Percentiles rank a stretch among this genome's conserved stretches.
Evolutionary conservation across 192 early-diverging fungal species (phyloP).

Genomic region (Glomus cerebriforme): DNA sequence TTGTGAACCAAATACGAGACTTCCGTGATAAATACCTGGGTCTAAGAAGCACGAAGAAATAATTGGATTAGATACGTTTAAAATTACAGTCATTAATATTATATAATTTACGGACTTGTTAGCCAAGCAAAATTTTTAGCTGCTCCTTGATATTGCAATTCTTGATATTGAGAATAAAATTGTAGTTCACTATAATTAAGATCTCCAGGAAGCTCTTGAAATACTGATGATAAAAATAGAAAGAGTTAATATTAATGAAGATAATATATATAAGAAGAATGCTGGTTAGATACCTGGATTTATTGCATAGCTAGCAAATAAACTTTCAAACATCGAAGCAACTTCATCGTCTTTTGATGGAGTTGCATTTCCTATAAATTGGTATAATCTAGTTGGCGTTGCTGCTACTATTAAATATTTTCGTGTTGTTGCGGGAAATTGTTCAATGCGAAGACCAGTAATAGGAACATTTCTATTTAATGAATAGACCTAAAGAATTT

Average conservation of each 20-base stretch:
- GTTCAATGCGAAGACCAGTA: constrained; percentile 78
- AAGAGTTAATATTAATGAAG: background rate
- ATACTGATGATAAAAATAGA: constrained; percentile 45
- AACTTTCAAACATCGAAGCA: constrained; percentile 69
- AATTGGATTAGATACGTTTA: background rate
- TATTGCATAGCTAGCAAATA: constrained; percentile 73
- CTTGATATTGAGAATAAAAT: constrained; percentile 64
- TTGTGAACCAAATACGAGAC: constrained; percentile 75
- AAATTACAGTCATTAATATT: background rate
- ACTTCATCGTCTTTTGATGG: constrained; percentile 53
- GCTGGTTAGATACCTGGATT: constrained; percentile 55
- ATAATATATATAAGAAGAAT: constrained; percentile 11
- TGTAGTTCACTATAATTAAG: constrained; percentile 60
- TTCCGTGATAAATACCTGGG: constrained; percentile 87
- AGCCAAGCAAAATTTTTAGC: constrained; percentile 90
- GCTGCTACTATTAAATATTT: constrained; percentile 81
- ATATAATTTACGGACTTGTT: constrained; percentile 55
- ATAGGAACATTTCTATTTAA: constrained; percentile 76
- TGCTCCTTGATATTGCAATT: constrained; percentile 62
- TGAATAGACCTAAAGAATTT: constrained; percentile 52
- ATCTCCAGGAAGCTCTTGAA: constrained; percentile 60
- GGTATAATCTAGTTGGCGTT: constrained; percentile 88
- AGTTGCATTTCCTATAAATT: constrained; percentile 76
- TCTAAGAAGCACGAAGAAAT: constrained; percentile 37
- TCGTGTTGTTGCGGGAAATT: constrained; percentile 71